Base-by-base conservation (phyloP, 2,329 filamentous ascomycete genomes). In the Grosmannia serpens region DNA sequence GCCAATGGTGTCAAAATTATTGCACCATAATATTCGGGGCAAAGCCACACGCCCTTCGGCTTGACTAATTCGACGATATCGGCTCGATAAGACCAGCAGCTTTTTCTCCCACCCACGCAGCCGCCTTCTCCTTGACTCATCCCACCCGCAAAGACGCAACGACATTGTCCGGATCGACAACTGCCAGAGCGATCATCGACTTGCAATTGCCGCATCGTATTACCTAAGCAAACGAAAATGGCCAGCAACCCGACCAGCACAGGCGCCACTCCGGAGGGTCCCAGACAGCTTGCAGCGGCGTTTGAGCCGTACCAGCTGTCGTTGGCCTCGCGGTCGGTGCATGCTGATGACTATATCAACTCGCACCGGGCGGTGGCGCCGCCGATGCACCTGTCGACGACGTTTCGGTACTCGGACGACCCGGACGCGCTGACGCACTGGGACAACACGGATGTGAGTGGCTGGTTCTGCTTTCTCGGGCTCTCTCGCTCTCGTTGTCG, bases 321-420 rank as follows among this genome's bases (percentile, higher is more conserved):
- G 5, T 74, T 88, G 54, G 81, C 88, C 9, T 89, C 90, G 7
- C 79, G 82, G 58, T 82, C 87, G n/a, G 76, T 95, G 62, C 91
- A 95, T 70, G 89, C 87, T 62, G 91, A 95, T 67, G 86, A 95
- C 73, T 77, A 77, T 65, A 79, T 94, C 66, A 89, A 89, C 71
- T 73, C 78, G 38, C 82, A 88, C 64, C 78, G 84, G 55, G 90
- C 94, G 68, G 87, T 97, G 58, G 91, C 92, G 15, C 92, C 94
- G 60, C 84, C 92, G 4, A 78, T 97, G 68, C 92, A 97, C 70
- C 84, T 95, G 63, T 91, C 90, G 62, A 96, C 92, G 15, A 97
- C 90, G 20, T 97, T 90, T 73, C 85, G 89, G 65, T 97, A 96
- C 71, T 76, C 79, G 31, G 73, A 77, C 57, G 80, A 96, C 68